Percentiles rank a stretch among this genome's conserved stretches.
Conservation (phyloP, 805 yeast genomes). For the Barnettozyma siamensis region DNA sequence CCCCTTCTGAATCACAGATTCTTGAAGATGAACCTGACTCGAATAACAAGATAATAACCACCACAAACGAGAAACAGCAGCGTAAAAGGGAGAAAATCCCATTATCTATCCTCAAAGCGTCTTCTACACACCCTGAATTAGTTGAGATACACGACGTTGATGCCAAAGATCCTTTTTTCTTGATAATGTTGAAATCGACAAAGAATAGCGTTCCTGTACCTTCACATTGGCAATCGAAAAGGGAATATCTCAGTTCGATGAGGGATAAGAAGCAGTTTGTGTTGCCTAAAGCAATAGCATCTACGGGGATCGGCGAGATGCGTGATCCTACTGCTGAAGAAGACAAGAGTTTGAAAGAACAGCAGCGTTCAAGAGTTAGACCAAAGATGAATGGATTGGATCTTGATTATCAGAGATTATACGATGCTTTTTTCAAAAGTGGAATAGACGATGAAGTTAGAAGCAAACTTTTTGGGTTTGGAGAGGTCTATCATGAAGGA, state of each 20-base stretch:
- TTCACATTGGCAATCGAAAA: conserved; percentile 72
- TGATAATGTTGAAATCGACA: conserved; percentile 56
- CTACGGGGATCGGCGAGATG: conserved; percentile 86
- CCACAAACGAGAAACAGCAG: conserved; percentile 44
- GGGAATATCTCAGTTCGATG: conserved; percentile 65
- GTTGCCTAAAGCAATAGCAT: conserved; percentile 70
- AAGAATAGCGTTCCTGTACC: conserved; percentile 77
- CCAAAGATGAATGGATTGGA: conserved; percentile 85
- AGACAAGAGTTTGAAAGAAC: conserved; percentile 54
- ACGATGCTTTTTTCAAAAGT: conserved; percentile 80
- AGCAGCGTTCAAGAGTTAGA: conserved; percentile 77
- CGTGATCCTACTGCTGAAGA: conserved; percentile 54
- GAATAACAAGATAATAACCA: not conserved
- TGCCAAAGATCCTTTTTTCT: conserved; percentile 68
- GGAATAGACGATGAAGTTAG: conserved; percentile 40
- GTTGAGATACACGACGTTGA: conserved; percentile 88
- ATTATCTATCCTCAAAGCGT: conserved; percentile 59
- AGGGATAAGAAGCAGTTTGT: conserved; percentile 68
- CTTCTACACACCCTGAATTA: conserved; percentile 56
- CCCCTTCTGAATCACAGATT: conserved; percentile 20
- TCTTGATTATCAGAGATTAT: conserved; percentile 73
- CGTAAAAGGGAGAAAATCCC: conserved; percentile 53
- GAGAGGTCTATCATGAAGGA: conserved; percentile 79
- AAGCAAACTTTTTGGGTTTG: conserved; percentile 66
- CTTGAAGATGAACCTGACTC: conserved; percentile 18